Evolutionary conservation across 2,329 filamentous ascomycete species (phyloP), one percentile per base, ranked within the genome.

Genomic region (Fusarium sarcochroum): DNA sequence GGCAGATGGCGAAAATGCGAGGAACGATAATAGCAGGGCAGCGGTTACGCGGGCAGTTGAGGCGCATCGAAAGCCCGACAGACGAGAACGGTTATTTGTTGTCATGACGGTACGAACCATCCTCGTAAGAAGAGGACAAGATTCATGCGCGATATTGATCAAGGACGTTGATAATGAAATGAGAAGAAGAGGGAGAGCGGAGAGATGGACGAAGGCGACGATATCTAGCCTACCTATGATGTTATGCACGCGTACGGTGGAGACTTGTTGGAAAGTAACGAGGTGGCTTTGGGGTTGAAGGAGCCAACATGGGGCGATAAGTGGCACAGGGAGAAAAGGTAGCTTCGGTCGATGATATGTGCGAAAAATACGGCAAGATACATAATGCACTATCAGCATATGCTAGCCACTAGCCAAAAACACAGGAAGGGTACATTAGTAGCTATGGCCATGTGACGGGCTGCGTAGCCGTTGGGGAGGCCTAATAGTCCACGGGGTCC

Each of bases 21-120:
- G 85, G 79, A 92, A 89, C 23, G 89, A 90, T 66, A 93, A 80
- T 61, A 93, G 80, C 47, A 91, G 78, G 42, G 84, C 83, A 54
- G 89, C 86, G 15, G 90, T 90, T 70, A 91, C 86, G 80, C 86
- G 87, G 79, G 85, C 85, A 55, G 86, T 82, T 73, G 90, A 91
- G 70, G 77, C 80, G 80, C 86, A 88, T 62, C 69, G 62, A 38
- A 63, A 65, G 44, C 63, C 66, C 17, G 65, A 59, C 27, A 62
- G 55, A 48, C 68, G 69, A 34, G 58, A 49, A 45, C 40, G 52
- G 50, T 52, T 49, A 45, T 67, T 52, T 58, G 47, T 58, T 66
- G 59, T 71, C 73, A 73, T 74, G 66, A 66, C 46, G 58, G 56
- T 21, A 25, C 48, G 42, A 27, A 71, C 64, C 58, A 69, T 60